Base-by-base conservation (phyloP, 176 grass and related monocot species). In the Juncus effusus region DNA sequence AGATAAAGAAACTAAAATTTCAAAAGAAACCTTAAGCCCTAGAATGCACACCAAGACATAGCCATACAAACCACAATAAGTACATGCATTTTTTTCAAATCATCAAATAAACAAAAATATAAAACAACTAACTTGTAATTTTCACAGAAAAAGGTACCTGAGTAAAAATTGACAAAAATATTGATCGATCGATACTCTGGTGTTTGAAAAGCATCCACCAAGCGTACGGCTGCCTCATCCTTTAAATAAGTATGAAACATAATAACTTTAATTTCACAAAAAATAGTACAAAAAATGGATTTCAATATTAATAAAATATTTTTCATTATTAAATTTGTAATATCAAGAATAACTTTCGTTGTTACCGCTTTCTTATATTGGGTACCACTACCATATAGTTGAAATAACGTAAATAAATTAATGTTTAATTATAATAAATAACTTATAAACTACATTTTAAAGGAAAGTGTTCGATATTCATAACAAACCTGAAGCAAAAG, bases 401-500 rank as follows among this genome's bases (percentile, higher is more conserved):
- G 19, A 28, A 28, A 28, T 28, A 28, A 28, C 19, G 19, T 28
- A 28, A 28, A 28, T 28, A 28, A 28, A 28, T 28, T 28, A 28
- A 59, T 56, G 6, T 57, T 54, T 51, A 10, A 62, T 47, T 47
- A 47, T 70, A 13, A 39, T 56, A 54, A 40, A 51, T 56, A 16
- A 19, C 40, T 15, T 15, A 70, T 58, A 58, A 38, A 5, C 39
- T 53, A 53, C 15, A 69, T 14, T 53, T 47, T 38, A 10, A 11
- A 69, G n/a, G 15, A 54, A 68, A 59, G n/a, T 42, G 52, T 71
- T 59, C 56, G 56, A 58, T 19, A 42, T 59, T 2, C 13, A 56
- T 72, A 35, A 72, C 67, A 67, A 74, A 97, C 88, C 93, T 97
- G 93, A 86, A 97, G 93, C 78, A 97, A 79, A 86, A 97, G 88